phyloP scores from a whole-genome alignment of 305 asterid genomes.

The Fraxinus paxiana region DNA sequence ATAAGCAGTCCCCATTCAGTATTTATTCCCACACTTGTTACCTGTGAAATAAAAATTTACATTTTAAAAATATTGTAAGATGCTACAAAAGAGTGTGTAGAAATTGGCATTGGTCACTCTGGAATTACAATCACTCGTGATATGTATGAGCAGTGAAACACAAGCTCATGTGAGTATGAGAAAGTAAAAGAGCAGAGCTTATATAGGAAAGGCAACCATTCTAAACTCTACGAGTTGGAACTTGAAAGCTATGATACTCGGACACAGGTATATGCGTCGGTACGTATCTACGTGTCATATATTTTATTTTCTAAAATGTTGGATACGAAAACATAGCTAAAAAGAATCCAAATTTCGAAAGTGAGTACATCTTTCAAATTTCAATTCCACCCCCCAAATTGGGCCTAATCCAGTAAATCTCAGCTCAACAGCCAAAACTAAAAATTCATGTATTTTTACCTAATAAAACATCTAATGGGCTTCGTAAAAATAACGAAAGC shows the following conservation, averaged over 20 bases:
- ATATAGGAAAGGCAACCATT: not conserved
- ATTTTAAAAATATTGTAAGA: not conserved
- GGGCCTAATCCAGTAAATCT: not conserved
- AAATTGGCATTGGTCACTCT: not conserved
- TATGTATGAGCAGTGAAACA: not conserved
- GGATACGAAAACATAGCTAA: too few relatives aligned
- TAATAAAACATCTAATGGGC: not conserved
- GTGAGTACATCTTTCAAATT: too few relatives aligned
- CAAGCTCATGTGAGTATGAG: not conserved
- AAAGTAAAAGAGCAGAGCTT: not conserved
- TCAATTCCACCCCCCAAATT: too few relatives aligned
- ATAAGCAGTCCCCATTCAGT: constrained; percentile 96
- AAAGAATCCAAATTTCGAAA: too few relatives aligned
- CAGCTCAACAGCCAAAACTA: not conserved
- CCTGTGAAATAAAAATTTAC: constrained; percentile 35
- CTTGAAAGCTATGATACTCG: not conserved
- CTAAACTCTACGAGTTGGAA: not conserved
- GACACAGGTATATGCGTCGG: too few relatives aligned
- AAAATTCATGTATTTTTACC: too few relatives aligned
- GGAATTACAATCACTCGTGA: not conserved
- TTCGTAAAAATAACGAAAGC: not conserved
- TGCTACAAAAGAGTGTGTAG: not conserved
- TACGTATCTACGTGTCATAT: too few relatives aligned
- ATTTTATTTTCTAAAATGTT: too few relatives aligned
- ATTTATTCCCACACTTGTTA: constrained; percentile 80